Evolutionary conservation across 768 basidiomycete genomes (phyloP), one percentile per base, ranked within the genome.

Genomic region (Chalciporus sphaerocephalus): DNA sequence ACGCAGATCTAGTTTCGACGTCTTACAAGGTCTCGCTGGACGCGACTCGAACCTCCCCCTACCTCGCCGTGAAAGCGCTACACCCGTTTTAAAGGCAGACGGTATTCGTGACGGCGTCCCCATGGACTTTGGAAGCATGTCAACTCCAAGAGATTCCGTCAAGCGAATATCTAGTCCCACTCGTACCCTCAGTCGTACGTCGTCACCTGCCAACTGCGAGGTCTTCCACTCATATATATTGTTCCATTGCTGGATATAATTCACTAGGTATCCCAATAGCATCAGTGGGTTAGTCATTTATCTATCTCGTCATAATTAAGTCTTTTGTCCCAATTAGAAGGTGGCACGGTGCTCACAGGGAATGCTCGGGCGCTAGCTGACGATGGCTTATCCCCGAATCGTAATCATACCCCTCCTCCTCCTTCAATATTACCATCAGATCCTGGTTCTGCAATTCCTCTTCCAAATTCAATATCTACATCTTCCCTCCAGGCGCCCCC

Each of bases 311-410:
- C 45, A 38, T 50, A 21, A 42, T 43, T 48, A 44, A 38, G 48
- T 40, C 44, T 43, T 46, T 46, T 50, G 45, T 50, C 54, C 59
- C 50, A 54, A 45, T 47, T 42, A 40, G 44, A 46, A 53, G 49
- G 44, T 58, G 47, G 24, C 32, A 43, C 45, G 39, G 40, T 55
- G 40, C 34, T 55, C 47, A 46, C 65, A 91, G 89, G 89, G 38
- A 89, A 92, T 70, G 90, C 88, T 33, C 83, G 87, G 36, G 84
- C 84, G 21, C 70, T 92, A 53, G 85, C 90, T 23, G 89, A 91
- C 40, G 87, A 90, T 51, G 80, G 80, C 27, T 67, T 71, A 57
- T 60, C 65, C 28, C 61, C 69, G 38, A 65, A 60, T 42, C 25
- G 30, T 5, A 61, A 50, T n/a, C 68, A 58, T 48, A 68, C 64